phyloP scores from a whole-genome alignment of 1,284 basidiomycete species.

The Cystobasidiaceae sp. region DNA sequence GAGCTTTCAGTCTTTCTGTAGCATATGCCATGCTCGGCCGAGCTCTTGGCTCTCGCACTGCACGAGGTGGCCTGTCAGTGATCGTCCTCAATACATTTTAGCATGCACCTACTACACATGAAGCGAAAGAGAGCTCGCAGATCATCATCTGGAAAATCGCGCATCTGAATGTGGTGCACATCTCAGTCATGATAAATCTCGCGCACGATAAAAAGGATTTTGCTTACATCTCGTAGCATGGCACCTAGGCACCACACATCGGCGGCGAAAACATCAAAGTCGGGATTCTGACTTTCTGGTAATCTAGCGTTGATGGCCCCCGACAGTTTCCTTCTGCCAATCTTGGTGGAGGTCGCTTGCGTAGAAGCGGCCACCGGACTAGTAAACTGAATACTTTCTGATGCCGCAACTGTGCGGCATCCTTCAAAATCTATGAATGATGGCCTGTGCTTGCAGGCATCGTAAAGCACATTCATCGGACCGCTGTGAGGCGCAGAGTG shows the following conservation, averaged over 20 bases:
- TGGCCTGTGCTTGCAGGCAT: not conserved
- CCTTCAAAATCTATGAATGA: conserved; percentile 31
- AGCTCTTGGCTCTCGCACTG: conserved; percentile 20
- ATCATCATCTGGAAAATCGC: conserved; percentile 12
- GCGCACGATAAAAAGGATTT: not conserved
- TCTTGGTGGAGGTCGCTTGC: no score
- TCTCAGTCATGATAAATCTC: no score
- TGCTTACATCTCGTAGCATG: conserved; percentile 18
- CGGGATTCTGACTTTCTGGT: conserved; percentile 6
- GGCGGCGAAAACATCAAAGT: conserved; percentile 21
- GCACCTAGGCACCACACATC: conserved; percentile 22
- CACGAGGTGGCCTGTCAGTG: not conserved
- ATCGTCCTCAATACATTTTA: not conserved
- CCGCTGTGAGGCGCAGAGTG: not conserved
- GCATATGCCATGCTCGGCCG: conserved; percentile 27
- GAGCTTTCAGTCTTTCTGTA: conserved; percentile 1
- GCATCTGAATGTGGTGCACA: not conserved
- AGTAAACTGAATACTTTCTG: not conserved
- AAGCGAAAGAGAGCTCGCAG: conserved; percentile 22
- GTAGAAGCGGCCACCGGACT: no score
- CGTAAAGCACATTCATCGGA: conserved; percentile 19
- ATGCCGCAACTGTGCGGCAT: not conserved
- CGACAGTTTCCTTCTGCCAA: not conserved
- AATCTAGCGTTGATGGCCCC: conserved; percentile 20
- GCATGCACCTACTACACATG: conserved; percentile 8